phyloP scores from a whole-genome alignment of 2,329 filamentous ascomycete species.

The Plenodomus biglobosus region DNA sequence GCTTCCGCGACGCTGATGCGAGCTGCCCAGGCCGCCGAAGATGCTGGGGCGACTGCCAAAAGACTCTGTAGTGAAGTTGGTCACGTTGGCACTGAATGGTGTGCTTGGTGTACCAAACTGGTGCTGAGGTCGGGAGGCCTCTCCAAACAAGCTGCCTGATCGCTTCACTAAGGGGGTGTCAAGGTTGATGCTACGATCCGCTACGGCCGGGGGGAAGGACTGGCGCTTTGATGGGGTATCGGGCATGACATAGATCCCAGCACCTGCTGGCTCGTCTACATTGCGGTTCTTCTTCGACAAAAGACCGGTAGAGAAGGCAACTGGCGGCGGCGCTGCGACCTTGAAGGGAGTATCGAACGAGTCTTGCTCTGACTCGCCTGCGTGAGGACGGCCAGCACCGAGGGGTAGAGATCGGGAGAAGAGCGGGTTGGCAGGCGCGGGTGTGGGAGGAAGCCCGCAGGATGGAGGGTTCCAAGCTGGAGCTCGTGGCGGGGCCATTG shows the following conservation, averaged over 20 bases:
- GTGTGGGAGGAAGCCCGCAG: constrained; percentile 21
- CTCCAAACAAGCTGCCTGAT: constrained; percentile 59
- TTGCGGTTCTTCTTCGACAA: constrained; percentile 89
- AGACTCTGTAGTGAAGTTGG: constrained; percentile 64
- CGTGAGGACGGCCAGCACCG: constrained; percentile 58
- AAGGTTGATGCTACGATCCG: constrained; percentile 30
- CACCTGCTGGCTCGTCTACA: constrained; percentile 63
- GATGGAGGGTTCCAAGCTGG: constrained; percentile 16
- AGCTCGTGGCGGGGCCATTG: constrained; percentile 47
- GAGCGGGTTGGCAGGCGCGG: constrained; percentile 23
- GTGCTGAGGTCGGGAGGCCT: constrained; percentile 65
- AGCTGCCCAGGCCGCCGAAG: constrained; percentile 60
- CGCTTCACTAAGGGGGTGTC: constrained; percentile 48
- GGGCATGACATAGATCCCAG: constrained; percentile 69
- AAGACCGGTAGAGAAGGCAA: constrained; percentile 81
- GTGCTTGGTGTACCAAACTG: constrained; percentile 80
- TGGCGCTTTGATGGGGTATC: constrained; percentile 96
- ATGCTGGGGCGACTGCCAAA: constrained; percentile 67
- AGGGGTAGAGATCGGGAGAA: constrained; percentile 78
- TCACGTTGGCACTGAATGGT: constrained; percentile 69
- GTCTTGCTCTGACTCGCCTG: constrained; percentile 51
- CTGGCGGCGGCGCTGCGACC: constrained; percentile 68
- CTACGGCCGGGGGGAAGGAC: constrained; percentile 66
- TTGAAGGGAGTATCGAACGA: constrained; percentile 79
- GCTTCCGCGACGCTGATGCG: constrained; percentile 63